These are phyloP conservation scores for Daldinia sp. DNA, from an alignment of 2,329 filamentous ascomycete genomes.

Conservation along the genomic window DNA sequence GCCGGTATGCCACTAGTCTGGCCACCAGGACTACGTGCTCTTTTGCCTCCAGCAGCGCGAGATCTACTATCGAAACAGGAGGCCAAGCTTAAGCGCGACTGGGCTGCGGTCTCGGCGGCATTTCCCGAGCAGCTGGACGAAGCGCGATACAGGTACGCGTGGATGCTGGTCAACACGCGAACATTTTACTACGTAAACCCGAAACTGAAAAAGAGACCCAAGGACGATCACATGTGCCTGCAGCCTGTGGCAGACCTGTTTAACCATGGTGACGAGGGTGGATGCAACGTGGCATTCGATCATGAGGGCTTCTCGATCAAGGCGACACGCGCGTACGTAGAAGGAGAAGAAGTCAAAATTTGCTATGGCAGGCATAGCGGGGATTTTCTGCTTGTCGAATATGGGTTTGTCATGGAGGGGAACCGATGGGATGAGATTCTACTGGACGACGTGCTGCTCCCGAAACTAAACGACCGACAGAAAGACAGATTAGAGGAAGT, in stretches of 20 bases:
- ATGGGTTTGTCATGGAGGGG: constrained; percentile 57
- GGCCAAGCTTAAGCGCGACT: constrained; percentile 60
- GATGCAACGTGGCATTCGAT: constrained; percentile 62
- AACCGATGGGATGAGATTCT: constrained; percentile 62
- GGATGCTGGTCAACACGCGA: constrained; percentile 69
- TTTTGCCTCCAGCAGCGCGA: constrained; percentile 56
- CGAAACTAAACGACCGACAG: constrained; percentile 48
- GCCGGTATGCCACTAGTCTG: constrained; percentile 58
- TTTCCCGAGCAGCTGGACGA: constrained; percentile 50
- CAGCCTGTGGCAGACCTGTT: constrained; percentile 79
- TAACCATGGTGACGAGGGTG: constrained; percentile 61
- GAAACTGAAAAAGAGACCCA: constrained; percentile 51
- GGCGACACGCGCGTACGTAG: constrained; percentile 58
- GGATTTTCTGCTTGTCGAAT: constrained; percentile 77
- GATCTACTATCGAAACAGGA: constrained; percentile 63
- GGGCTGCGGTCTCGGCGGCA: constrained; percentile 52
- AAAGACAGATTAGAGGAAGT: constrained; percentile 52
- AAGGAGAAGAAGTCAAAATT: constrained; percentile 72
- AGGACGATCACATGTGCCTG: constrained; percentile 70
- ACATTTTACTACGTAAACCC: constrained; percentile 66
- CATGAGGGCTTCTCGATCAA: constrained; percentile 62
- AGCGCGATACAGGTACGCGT: constrained; percentile 58
- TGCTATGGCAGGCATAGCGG: constrained; percentile 76
- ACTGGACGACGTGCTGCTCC: constrained; percentile 58
- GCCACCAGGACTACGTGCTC: constrained; percentile 54